Percentiles rank a stretch among this genome's conserved stretches.
Conservation (phyloP, 2,329 filamentous ascomycete genomes). For the Colletotrichum endophyticum region DNA sequence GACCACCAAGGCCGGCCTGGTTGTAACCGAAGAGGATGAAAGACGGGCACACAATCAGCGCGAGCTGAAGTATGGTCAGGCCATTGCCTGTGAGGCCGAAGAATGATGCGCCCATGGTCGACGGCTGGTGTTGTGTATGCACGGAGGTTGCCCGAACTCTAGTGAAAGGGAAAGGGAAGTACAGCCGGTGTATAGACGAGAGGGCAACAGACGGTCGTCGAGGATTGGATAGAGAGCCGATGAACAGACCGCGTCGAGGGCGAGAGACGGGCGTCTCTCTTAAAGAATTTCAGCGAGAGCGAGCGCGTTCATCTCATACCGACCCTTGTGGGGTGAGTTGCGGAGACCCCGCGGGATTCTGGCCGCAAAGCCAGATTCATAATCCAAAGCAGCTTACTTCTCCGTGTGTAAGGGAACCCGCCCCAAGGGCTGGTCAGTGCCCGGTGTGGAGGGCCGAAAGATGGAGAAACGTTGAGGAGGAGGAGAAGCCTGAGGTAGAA, state of each 20-base stretch:
- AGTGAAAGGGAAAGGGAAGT: background rate
- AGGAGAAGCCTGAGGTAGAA: background rate
- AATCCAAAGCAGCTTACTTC: slow-evolving; percentile 4
- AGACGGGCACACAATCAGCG: slow-evolving; percentile 46
- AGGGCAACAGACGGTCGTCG: background rate
- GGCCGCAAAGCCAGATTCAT: slow-evolving; percentile 16
- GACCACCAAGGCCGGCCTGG: slow-evolving; percentile 42
- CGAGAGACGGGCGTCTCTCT: background rate
- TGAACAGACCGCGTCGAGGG: background rate
- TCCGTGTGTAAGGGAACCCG: slow-evolving; percentile 2
- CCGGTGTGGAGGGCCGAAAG: slow-evolving; percentile 11
- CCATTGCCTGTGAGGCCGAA: slow-evolving; percentile 40
- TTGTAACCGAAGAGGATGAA: slow-evolving; percentile 49
- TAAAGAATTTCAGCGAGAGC: background rate
- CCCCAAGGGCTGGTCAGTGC: background rate
- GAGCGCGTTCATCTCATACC: background rate
- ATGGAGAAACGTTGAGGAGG: slow-evolving; percentile 10
- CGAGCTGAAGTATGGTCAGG: slow-evolving; percentile 41
- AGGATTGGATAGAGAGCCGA: background rate
- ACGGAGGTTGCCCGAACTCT: slow-evolving; percentile 2
- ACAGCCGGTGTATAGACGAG: background rate
- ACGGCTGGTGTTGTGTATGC: background rate
- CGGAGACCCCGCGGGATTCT: slow-evolving; percentile 22
- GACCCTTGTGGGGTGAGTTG: slow-evolving; percentile 18
- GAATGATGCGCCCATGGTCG: slow-evolving; percentile 9